Evolutionary conservation across 129 eudicot genomes (phyloP).

Genomic region (Ambrosia artemisiifolia): DNA sequence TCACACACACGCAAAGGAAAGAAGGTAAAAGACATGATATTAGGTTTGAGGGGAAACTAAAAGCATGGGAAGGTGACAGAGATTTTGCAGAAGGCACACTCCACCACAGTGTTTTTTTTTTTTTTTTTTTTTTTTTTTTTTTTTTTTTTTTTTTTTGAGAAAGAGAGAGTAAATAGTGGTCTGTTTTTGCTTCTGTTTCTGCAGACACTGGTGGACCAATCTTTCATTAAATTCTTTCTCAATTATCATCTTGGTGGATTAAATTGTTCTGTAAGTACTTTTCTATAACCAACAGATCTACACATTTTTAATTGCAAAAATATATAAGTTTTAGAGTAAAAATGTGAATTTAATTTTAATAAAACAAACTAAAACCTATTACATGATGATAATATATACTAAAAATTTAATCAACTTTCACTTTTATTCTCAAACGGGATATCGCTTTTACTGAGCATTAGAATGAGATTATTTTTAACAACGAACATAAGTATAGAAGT

Average conservation of each 20-base stretch:
- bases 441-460: too few relatives aligned
- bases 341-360: too few relatives aligned
- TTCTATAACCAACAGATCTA: too few relatives aligned
- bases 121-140: slow-evolving; percentile 14
- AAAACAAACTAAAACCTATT: too few relatives aligned
- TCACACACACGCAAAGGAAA: slow-evolving; percentile 11
- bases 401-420: too few relatives aligned
- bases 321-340: too few relatives aligned
- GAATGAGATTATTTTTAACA: too few relatives aligned
- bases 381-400: too few relatives aligned
- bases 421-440: too few relatives aligned
- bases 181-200: slow-evolving; percentile 7
- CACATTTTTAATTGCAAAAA: too few relatives aligned
- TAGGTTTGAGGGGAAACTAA: slow-evolving; percentile 24
- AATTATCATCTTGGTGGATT: slow-evolving; percentile 24
- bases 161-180: slow-evolving; percentile 35
- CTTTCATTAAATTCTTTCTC: slow-evolving; percentile 37
- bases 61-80: slow-evolving; percentile 39
- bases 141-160: slow-evolving; percentile 31
- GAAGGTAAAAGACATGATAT: slow-evolving; percentile 28
- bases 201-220: slow-evolving; percentile 31
- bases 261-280: too few relatives aligned
- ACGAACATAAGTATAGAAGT: too few relatives aligned
- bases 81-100: slow-evolving; percentile 33
- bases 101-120: slow-evolving; percentile 15